phyloP scores from a whole-genome alignment of 1,139 yeast genomes.

The Blastobotrys persicus region DNA sequence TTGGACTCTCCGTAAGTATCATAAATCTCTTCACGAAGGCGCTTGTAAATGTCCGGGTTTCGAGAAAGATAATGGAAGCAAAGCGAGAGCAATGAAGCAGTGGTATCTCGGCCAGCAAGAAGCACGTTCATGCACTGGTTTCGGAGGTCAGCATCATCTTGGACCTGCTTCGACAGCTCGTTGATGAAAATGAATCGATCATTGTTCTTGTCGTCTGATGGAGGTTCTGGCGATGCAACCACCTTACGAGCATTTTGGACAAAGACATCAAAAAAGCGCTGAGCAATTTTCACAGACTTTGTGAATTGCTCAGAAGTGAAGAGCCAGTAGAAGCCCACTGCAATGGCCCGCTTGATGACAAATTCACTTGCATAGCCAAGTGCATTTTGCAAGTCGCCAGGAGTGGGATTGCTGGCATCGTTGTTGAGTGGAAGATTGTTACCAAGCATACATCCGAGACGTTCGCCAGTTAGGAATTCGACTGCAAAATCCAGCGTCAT shows the following conservation, averaged over 20 bases:
- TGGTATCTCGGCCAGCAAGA: conserved; percentile 55
- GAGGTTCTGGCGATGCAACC: background rate
- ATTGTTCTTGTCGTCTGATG: background rate
- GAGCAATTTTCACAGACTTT: background rate
- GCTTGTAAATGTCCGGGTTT: conserved; percentile 40
- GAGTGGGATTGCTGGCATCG: background rate
- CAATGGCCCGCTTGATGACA: conserved; percentile 3
- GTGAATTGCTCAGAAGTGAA: background rate
- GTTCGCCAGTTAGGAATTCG: conserved; percentile 6
- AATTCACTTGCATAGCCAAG: conserved; percentile 1
- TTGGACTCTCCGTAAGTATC: conserved; percentile 19
- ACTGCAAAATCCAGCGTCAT: conserved; percentile 2
- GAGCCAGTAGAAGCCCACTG: conserved; percentile 7
- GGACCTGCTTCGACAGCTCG: conserved; percentile 47
- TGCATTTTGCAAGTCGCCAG: conserved; percentile 3
- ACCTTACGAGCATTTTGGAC: background rate
- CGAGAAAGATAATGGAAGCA: conserved; percentile 46
- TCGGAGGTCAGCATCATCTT: conserved; percentile 46
- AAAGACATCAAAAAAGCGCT: background rate
- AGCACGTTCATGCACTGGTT: conserved; percentile 51
- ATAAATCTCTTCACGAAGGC: conserved; percentile 41
- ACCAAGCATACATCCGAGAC: conserved; percentile 1
- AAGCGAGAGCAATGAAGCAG: conserved; percentile 51
- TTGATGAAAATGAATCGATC: conserved; percentile 1
- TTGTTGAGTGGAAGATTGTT: background rate